phyloP scores from a whole-genome alignment of 202 grass and related monocot species.

The Hordeum pubiflorum region DNA sequence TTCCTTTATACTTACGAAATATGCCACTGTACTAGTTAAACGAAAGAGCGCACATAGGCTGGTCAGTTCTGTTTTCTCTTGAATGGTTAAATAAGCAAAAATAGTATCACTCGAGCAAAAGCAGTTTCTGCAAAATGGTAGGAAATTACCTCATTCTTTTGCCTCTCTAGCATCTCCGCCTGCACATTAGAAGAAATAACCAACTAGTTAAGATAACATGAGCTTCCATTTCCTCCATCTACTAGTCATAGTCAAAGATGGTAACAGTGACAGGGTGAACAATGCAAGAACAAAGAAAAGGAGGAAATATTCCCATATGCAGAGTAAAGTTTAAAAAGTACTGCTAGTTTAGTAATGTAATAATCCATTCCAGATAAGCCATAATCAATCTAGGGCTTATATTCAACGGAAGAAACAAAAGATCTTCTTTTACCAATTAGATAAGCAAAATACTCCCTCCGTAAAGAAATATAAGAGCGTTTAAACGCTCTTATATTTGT shows the following conservation, averaged over 20 bases:
- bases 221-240: not conserved
- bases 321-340: not conserved
- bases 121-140: not conserved
- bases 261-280: not conserved
- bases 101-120: not conserved
- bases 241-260: no score
- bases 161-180: constrained; percentile 56
- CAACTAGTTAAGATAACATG: not conserved
- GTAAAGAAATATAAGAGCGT: no score
- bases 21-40: not conserved
- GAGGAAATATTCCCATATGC: not conserved
- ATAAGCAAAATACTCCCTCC: not conserved
- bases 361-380: not conserved
- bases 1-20: not conserved
- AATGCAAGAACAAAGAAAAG: not conserved
- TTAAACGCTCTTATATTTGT: no score
- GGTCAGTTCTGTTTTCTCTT: not conserved
- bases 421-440: not conserved
- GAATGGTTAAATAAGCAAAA: not conserved
- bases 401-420: not conserved
- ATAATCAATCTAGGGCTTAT: not conserved
- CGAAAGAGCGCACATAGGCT: not conserved
- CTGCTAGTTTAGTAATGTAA: not conserved
- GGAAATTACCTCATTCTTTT: constrained; percentile 83
- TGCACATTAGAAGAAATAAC: constrained; percentile 37